A percentile compares a stretch with the other conserved stretches of the same genome.
Conservation (phyloP, 768 basidiomycete genomes). For the Phlegmacium glaucopus region DNA sequence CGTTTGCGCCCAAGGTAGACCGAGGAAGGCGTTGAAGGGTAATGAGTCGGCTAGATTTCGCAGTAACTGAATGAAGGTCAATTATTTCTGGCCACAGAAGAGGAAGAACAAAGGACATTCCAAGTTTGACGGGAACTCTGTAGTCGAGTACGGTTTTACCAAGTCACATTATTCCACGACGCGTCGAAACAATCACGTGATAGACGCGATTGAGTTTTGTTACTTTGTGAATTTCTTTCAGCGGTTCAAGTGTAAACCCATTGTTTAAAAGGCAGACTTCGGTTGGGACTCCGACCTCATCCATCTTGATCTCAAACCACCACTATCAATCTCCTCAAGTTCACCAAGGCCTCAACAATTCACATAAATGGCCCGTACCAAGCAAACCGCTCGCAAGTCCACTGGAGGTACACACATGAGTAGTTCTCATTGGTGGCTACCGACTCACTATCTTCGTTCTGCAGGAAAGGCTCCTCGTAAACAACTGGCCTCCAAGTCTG, state of each 20-base stretch:
- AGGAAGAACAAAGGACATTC: not conserved
- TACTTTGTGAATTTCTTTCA: slow-evolving; percentile 14
- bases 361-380: slow-evolving; percentile 57
- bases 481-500: slow-evolving; percentile 56
- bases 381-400: slow-evolving; percentile 76
- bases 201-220: slow-evolving; percentile 12
- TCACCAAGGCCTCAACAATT: slow-evolving; percentile 4
- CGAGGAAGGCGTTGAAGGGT: slow-evolving; percentile 48
- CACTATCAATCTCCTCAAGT: slow-evolving; percentile 16
- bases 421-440: not conserved
- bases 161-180: not conserved
- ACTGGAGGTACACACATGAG: slow-evolving; percentile 51
- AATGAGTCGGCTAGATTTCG: no score
- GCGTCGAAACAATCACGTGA: slow-evolving; percentile 17
- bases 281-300: slow-evolving; percentile 18
- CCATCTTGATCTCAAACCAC: slow-evolving; percentile 21
- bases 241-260: slow-evolving; percentile 7
- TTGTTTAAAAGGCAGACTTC: slow-evolving; percentile 23
- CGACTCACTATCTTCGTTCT: slow-evolving; percentile 1
- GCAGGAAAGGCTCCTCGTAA: slow-evolving; percentile 59
- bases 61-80: slow-evolving; percentile 28
- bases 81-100: slow-evolving; percentile 37
- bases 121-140: not conserved
- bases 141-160: no score
- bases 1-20: slow-evolving; percentile 51